Conservation (phyloP, 148 eudicot species). For the Agrostemma githago region DNA sequence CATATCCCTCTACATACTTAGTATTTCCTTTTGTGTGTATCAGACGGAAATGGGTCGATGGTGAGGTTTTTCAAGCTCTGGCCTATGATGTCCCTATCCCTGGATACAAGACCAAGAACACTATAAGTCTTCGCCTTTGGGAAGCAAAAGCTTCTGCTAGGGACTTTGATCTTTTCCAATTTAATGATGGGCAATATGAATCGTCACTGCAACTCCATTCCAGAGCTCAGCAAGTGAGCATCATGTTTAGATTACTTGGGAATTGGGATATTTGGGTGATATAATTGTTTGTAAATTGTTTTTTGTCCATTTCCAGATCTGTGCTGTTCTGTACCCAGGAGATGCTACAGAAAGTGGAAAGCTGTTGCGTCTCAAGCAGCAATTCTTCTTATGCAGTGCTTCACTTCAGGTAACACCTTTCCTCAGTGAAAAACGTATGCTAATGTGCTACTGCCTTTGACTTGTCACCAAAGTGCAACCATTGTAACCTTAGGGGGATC, state of each 20-base stretch:
- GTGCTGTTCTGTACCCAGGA: slow-evolving; percentile 96
- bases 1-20: not conserved
- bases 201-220: slow-evolving; percentile 86
- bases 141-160: slow-evolving; percentile 89
- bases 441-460: not conserved
- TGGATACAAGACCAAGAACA: slow-evolving; percentile 91
- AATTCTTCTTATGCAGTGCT: slow-evolving; percentile 94
- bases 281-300: slow-evolving; percentile 1
- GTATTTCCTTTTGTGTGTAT: slow-evolving; percentile 15
- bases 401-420: slow-evolving; percentile 78
- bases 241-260: not conserved
- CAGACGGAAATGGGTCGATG: slow-evolving; percentile 93
- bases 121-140: slow-evolving; percentile 97
- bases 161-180: slow-evolving; percentile 79
- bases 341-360: slow-evolving; percentile 94
- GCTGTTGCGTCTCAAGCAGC: slow-evolving; percentile 89
- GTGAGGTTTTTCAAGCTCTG: slow-evolving; percentile 83
- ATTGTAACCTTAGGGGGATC: not conserved
- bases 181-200: slow-evolving; percentile 93
- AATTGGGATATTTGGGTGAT: not conserved
- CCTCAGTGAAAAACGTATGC: not conserved
- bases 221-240: slow-evolving; percentile 76
- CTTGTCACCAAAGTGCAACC: not conserved
- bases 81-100: slow-evolving; percentile 99
- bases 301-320: slow-evolving; percentile 54